Evolutionary conservation across 2,329 filamentous ascomycete genomes (phyloP).

Genomic region (Colletotrichum costaricense): DNA sequence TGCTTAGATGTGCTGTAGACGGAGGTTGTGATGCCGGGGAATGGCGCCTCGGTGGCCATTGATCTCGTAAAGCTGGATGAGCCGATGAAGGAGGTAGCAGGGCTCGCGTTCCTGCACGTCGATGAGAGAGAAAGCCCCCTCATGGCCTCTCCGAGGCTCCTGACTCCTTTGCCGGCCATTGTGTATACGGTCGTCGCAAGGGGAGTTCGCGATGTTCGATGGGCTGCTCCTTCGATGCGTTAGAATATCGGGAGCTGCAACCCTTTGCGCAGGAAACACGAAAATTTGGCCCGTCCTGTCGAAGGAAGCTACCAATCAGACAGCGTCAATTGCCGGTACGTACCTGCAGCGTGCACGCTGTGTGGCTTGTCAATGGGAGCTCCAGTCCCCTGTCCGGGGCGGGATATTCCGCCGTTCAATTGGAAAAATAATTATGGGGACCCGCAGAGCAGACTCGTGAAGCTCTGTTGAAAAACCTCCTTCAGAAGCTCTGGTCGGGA

Average conservation of each 20-base stretch:
- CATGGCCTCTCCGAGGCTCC: conserved; percentile 65
- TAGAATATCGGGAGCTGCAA: background rate
- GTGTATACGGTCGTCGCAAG: conserved; percentile 20
- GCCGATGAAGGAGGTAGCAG: conserved; percentile 51
- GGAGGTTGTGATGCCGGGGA: conserved; percentile 50
- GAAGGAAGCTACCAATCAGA: conserved; percentile 28
- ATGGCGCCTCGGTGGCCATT: conserved; percentile 65
- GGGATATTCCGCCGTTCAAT: conserved; percentile 35
- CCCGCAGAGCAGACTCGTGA: conserved; percentile 26
- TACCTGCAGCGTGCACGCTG: background rate
- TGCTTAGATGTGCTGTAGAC: conserved; percentile 48
- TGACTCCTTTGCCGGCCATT: conserved; percentile 61
- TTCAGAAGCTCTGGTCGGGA: conserved; percentile 11
- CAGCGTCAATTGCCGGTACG: conserved; percentile 10
- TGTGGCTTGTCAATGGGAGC: conserved; percentile 10
- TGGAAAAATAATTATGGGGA: conserved; percentile 35
- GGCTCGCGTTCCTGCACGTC: conserved; percentile 50
- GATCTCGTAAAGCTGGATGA: conserved; percentile 55
- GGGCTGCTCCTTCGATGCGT: conserved; percentile 9
- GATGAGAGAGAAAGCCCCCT: conserved; percentile 57
- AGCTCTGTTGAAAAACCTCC: conserved; percentile 26
- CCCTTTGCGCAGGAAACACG: conserved; percentile 25
- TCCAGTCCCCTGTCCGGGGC: conserved; percentile 25
- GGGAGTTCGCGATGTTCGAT: conserved; percentile 15
- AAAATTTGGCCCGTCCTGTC: conserved; percentile 35